Evolutionary conservation across 768 basidiomycete genomes (phyloP), one percentile per base, ranked within the genome.

Genomic region (Lepiota venenata): DNA sequence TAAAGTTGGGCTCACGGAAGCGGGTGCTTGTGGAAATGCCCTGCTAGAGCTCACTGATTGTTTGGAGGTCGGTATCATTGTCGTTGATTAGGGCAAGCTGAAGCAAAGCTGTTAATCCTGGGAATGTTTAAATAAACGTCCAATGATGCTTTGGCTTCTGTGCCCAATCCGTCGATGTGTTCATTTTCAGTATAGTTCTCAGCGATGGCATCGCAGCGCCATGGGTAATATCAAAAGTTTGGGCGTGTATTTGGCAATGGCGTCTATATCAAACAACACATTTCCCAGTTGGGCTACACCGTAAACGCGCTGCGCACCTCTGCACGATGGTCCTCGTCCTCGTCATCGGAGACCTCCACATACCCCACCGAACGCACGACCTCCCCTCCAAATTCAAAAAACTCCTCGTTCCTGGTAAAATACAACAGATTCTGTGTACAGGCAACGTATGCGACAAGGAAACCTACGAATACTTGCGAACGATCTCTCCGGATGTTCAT

Each of bases 361-460:
- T 98, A 65, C 97, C 97, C 1, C 88, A 92, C 67, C 75, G 91
- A 41, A 77, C 75, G 8, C 92, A 97, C 67, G 97, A 97, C 65
- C 81, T 99, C 8, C 95, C 97, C 0, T 76, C 84, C 12, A 98
- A 98, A 73, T 99, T 99, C 75, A 95, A 96, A 75, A 97, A 98
- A 65, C 85, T 98, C 1, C 78, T 99, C 49, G 87, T 92, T 4
- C 91, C 91, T 16, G 97, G 97, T 18, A 99, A 99, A 71, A 98
- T 99, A 42, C 92, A 95, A 58, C 96, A 98, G 69, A 97, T 98
- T 56, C 77, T 98, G 21, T 97, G 93, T 68, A 98, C 96, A 0
- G 97, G 97, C 44, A 98, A 98, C 67, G 88, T 98, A 20, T 95
- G 93, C 69, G 97, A 99, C 74, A 87, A 88, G 64, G 96, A 98